Conservation (phyloP, 352 stramenopile species). For the Pythium angustatum region DNA sequence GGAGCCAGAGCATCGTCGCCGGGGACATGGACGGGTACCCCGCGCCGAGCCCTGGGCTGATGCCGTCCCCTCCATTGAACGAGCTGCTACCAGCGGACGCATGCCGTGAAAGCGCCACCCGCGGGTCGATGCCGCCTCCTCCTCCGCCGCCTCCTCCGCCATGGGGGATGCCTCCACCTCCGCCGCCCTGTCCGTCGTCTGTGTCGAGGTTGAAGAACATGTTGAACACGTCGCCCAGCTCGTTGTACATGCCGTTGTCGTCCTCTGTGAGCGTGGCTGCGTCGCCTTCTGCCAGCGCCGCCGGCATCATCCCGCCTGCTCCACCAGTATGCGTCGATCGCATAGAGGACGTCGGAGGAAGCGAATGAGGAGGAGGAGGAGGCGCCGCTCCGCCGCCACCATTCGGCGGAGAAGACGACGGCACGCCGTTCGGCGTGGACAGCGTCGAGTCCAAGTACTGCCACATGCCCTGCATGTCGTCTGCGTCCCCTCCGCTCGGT, state of each 20-base stretch:
- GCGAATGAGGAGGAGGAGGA: neutral
- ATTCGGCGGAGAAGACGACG: constrained; percentile 16
- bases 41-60: constrained; percentile 54
- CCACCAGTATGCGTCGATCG: neutral
- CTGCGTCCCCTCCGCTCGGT: constrained; percentile 7
- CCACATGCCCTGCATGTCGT: constrained; percentile 68
- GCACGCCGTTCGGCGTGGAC: constrained; percentile 34
- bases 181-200: constrained; percentile 31
- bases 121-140: constrained; percentile 23
- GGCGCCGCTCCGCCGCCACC: neutral
- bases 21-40: constrained; percentile 72
- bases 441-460: constrained; percentile 64
- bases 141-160: constrained; percentile 1
- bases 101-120: constrained; percentile 56
- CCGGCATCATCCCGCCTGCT: constrained; percentile 12
- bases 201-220: constrained; percentile 74
- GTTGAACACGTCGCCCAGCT: constrained; percentile 71
- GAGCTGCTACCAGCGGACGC: constrained; percentile 43
- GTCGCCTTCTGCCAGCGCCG: constrained; percentile 33
- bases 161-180: neutral
- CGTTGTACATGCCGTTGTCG: constrained; percentile 57
- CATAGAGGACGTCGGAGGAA: neutral
- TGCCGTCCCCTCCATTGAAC: constrained; percentile 38
- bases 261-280: constrained; percentile 41
- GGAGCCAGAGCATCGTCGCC: constrained; percentile 75